These are phyloP conservation scores for Podospora sp. DNA, from an alignment of 495 filamentous ascomycete species.

Conservation along the genomic window DNA sequence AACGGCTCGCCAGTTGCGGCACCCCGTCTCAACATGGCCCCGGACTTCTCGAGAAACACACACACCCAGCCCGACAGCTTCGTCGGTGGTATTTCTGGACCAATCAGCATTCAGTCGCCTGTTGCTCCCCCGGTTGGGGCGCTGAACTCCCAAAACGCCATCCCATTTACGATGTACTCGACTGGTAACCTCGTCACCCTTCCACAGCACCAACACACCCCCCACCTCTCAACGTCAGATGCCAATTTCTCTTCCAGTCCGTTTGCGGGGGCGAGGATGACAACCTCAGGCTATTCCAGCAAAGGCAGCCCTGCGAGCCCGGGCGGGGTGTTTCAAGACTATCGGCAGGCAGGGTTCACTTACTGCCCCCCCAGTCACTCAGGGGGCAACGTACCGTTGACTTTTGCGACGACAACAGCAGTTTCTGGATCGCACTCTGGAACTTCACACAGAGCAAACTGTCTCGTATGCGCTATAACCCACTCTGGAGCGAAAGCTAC, in stretches of 20 bases:
- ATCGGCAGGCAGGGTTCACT: no score
- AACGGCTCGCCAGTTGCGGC: conserved; percentile 17
- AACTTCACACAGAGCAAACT: no score
- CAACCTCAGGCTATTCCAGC: neutral
- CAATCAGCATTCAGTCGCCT: neutral
- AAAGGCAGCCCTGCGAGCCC: neutral
- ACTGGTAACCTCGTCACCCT: conserved; percentile 24
- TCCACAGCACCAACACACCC: neutral
- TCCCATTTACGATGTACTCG: conserved; percentile 25
- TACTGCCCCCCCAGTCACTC: no score
- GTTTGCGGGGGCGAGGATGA: no score
- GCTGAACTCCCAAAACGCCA: conserved; percentile 12
- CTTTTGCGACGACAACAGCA: no score
- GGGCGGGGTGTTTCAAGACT: neutral
- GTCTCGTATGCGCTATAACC: no score
- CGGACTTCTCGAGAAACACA: conserved; percentile 10
- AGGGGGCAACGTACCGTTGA: no score
- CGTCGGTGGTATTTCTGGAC: neutral
- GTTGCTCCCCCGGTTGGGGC: neutral
- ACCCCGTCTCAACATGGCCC: conserved; percentile 25
- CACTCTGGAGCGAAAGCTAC: no score
- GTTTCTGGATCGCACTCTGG: no score
- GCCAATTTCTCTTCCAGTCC: neutral
- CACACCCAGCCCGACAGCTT: neutral
- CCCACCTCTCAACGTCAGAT: neutral